phyloP scores from a whole-genome alignment of 2,329 filamentous ascomycete genomes.

The Fusarium haematococcum region DNA sequence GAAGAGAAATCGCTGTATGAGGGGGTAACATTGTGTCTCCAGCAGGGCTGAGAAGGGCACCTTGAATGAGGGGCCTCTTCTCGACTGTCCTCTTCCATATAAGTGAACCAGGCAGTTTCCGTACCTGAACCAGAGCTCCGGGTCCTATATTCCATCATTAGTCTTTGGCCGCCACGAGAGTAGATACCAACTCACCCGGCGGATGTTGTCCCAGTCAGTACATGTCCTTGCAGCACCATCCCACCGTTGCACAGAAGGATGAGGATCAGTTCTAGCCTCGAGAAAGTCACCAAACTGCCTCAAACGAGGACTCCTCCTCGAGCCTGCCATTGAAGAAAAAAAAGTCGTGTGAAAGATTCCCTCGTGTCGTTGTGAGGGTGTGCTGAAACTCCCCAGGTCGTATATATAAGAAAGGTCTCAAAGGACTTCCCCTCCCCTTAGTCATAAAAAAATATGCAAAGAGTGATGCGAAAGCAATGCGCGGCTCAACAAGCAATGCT shows the following conservation, averaged over 20 bases:
- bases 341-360: neutral
- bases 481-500: conserved; percentile 23
- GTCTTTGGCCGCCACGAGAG: neutral
- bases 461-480: conserved; percentile 4
- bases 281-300: conserved; percentile 45
- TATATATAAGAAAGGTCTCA: conserved; percentile 13
- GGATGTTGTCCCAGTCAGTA: conserved; percentile 60
- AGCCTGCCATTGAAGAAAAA: conserved; percentile 17
- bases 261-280: conserved; percentile 40
- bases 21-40: conserved; percentile 66
- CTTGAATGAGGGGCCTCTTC: conserved; percentile 74
- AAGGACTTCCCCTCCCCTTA: neutral
- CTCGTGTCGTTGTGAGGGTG: neutral
- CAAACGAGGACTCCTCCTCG: conserved; percentile 29
- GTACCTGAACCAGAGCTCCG: conserved; percentile 75
- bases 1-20: conserved; percentile 66
- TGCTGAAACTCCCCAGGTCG: neutral
- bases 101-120: conserved; percentile 79
- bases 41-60: conserved; percentile 70
- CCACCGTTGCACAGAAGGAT: conserved; percentile 58
- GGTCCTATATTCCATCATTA: conserved; percentile 65
- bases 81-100: conserved; percentile 73
- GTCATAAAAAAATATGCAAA: conserved; percentile 7
- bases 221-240: conserved; percentile 61
- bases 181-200: conserved; percentile 54